Percentiles rank a stretch among this genome's conserved stretches.
Evolutionary conservation across 2,329 filamentous ascomycete genomes (phyloP).

Genomic region (Aureobasidium sp.): DNA sequence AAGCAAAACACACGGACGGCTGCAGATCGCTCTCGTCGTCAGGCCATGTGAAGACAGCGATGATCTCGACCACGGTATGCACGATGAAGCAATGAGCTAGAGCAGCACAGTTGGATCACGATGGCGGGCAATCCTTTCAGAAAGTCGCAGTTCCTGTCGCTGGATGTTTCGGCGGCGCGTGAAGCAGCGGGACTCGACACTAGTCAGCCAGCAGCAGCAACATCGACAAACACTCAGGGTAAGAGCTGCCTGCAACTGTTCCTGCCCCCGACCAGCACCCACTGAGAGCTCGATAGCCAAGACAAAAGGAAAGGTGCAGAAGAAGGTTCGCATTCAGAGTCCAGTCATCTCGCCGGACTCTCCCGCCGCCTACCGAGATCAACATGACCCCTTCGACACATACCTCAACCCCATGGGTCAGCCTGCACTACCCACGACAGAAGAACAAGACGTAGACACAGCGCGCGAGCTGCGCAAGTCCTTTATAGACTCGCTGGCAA

Average conservation of each 20-base stretch:
- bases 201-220: neutral
- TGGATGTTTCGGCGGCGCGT: neutral
- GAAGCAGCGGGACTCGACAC: conserved; percentile 5
- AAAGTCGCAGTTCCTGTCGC: neutral
- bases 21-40: neutral
- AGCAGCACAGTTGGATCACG: neutral
- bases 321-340: conserved; percentile 11
- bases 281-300: conserved; percentile 8
- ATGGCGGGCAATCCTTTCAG: conserved; percentile 14
- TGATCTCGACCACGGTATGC: neutral
- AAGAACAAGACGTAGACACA: neutral
- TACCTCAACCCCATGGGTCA: conserved; percentile 5
- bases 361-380: conserved; percentile 4
- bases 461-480: conserved; percentile 8
- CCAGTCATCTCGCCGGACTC: conserved; percentile 10
- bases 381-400: conserved; percentile 11
- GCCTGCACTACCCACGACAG: neutral
- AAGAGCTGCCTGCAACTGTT: neutral
- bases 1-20: neutral
- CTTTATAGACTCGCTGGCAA: conserved; percentile 8
- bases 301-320: conserved; percentile 8
- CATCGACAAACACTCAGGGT: neutral
- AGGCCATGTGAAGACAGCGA: neutral
- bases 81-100: conserved; percentile 12
- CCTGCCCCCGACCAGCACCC: neutral